Evolutionary conservation across 2,329 filamentous ascomycete species (phyloP).

Genomic region (Colletotrichum tanaceti): DNA sequence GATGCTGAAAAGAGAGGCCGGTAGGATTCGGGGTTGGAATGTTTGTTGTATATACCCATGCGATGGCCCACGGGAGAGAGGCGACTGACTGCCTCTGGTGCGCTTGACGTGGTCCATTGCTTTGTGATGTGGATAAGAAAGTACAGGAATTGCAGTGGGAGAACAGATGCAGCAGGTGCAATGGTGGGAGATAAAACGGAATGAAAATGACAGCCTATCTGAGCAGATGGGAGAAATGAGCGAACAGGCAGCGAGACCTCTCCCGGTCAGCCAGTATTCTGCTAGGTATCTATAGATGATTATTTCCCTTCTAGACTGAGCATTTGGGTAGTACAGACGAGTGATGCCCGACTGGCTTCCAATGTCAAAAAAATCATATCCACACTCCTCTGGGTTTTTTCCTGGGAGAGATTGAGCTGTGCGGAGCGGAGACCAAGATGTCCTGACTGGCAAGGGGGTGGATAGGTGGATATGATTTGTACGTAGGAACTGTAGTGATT

Average conservation of each 20-base stretch:
- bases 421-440: background rate
- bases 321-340: too few species aligned
- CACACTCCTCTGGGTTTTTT: too few species aligned
- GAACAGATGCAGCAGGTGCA: slow-evolving; percentile 3
- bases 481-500: too few species aligned
- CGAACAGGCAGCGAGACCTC: slow-evolving; percentile 2
- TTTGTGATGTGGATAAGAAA: slow-evolving; percentile 17
- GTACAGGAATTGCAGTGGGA: slow-evolving; percentile 16
- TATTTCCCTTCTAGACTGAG: slow-evolving; percentile 7
- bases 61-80: slow-evolving; percentile 22
- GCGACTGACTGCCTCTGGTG: slow-evolving; percentile 2
- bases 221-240: too few species aligned
- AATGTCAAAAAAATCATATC: too few species aligned
- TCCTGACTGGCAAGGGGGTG: background rate
- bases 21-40: slow-evolving; percentile 7
- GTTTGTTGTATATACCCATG: slow-evolving; percentile 38
- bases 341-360: too few species aligned
- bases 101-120: slow-evolving; percentile 9
- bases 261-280: slow-evolving; percentile 4
- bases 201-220: background rate
- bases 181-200: slow-evolving; percentile 15
- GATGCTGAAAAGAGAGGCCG: slow-evolving; percentile 13
- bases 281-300: slow-evolving; percentile 2
- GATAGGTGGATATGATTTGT: background rate
- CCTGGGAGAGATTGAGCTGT: too few species aligned